Conservation (phyloP, 2,329 filamentous ascomycete genomes). For the Gyromitra esculenta region DNA sequence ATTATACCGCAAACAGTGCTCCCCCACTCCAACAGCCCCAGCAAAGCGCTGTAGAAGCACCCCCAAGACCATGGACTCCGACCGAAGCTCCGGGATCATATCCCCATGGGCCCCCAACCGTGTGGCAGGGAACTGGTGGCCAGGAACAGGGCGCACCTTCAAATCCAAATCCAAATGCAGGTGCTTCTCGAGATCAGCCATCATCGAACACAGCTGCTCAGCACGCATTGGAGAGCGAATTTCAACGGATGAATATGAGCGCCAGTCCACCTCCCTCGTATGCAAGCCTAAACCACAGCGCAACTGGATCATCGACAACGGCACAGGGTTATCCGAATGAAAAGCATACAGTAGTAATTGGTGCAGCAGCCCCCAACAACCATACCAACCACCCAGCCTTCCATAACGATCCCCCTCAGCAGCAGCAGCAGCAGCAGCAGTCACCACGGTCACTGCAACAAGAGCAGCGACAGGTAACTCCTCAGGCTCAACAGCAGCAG, state of each 20-base stretch:
- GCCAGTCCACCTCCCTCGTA: conserved; percentile 95
- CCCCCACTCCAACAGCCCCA: conserved; percentile 40
- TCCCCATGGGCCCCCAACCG: conserved; percentile 86
- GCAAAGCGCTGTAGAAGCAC: conserved; percentile 60
- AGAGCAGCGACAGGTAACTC: conserved; percentile 6
- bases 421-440: conserved; percentile 38
- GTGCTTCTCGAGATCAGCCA: conserved; percentile 59
- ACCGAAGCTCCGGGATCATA: conserved; percentile 88
- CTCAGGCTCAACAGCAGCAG: conserved; percentile 22
- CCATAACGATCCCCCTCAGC: conserved; percentile 51
- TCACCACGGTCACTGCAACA: conserved; percentile 17
- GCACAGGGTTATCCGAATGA: conserved; percentile 55
- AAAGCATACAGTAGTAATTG: conserved; percentile 55
- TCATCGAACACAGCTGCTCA: conserved; percentile 56
- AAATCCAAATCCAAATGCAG: neutral
- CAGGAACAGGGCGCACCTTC: conserved; percentile 60
- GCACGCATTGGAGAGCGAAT: conserved; percentile 56
- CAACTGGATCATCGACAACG: conserved; percentile 42
- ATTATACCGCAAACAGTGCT: conserved; percentile 20
- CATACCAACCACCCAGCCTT: conserved; percentile 54
- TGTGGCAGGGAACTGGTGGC: conserved; percentile 88
- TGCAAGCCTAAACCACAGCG: conserved; percentile 70
- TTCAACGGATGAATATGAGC: conserved; percentile 64
- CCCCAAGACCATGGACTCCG: conserved; percentile 83
- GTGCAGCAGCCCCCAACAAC: conserved; percentile 52